Conservation (phyloP, 2,329 filamentous ascomycete species). For the Stachybotrys echinatus region DNA sequence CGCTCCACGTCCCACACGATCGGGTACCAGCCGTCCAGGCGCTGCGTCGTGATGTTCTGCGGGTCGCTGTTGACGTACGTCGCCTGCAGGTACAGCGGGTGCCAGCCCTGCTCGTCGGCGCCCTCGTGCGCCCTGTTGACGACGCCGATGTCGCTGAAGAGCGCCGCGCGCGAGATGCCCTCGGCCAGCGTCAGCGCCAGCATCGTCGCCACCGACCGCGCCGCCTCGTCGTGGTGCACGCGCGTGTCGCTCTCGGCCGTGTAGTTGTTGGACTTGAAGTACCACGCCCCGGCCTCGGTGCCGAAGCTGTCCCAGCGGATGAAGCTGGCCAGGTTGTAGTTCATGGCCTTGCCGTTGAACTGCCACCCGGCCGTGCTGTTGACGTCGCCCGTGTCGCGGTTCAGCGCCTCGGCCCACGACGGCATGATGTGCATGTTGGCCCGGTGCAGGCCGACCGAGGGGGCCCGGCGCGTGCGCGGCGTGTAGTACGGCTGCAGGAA, state of each 20-base stretch:
- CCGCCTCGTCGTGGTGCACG: background rate
- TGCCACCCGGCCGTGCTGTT: background rate
- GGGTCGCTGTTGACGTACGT: background rate
- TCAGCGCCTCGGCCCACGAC: background rate
- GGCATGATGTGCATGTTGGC: background rate
- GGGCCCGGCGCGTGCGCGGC: no score
- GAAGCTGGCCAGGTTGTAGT: background rate
- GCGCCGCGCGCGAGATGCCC: background rate
- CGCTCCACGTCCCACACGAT: slow-evolving; percentile 1
- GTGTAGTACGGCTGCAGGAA: background rate
- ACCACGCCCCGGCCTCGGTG: background rate
- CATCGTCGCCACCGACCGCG: background rate
- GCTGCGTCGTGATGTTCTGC: background rate
- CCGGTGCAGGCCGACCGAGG: background rate
- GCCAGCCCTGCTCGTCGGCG: background rate
- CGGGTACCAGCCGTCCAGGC: background rate
- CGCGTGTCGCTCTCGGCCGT: background rate
- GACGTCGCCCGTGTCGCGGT: background rate
- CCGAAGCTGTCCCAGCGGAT: background rate
- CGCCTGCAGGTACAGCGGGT: background rate
- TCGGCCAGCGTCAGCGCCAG: background rate
- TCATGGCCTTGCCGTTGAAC: background rate
- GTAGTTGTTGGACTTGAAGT: background rate
- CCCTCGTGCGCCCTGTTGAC: background rate
- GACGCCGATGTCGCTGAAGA: background rate